These are phyloP conservation scores for Paecilomyces dactylethromorphus DNA, from an alignment of 2,329 filamentous ascomycete genomes.

Conservation along the genomic window DNA sequence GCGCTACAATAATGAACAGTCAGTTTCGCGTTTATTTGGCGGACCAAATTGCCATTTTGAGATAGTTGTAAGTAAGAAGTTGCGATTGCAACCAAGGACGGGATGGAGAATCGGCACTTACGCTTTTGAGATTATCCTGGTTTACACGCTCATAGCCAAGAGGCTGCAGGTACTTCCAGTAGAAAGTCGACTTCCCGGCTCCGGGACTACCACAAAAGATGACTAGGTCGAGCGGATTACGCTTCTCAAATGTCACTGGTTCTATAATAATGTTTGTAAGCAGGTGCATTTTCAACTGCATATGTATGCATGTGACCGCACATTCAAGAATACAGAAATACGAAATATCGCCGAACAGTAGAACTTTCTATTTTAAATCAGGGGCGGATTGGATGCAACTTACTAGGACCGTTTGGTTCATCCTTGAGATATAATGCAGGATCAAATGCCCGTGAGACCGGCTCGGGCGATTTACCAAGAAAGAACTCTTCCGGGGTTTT, in stretches of 20 bases:
- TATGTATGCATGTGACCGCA: background rate
- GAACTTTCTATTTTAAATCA: conserved; percentile 2
- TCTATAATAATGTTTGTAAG: conserved; percentile 7
- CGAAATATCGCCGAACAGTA: background rate
- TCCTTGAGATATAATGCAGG: conserved; percentile 49
- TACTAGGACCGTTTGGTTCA: conserved; percentile 26
- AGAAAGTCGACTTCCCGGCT: conserved; percentile 88
- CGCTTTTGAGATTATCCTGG: conserved; percentile 77
- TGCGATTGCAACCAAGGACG: background rate
- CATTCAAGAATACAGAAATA: background rate
- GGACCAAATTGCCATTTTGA: background rate
- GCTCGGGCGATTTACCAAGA: conserved; percentile 57
- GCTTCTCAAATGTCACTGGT: conserved; percentile 46
- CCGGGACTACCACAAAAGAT: conserved; percentile 85
- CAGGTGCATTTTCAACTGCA: background rate
- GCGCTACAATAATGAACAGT: conserved; percentile 34
- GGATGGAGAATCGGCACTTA: conserved; percentile 18
- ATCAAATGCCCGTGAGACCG: conserved; percentile 67
- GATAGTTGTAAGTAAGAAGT: background rate
- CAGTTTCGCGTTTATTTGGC: background rate
- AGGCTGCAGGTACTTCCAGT: conserved; percentile 68
- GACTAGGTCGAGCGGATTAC: conserved; percentile 65
- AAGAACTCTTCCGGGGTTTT: conserved; percentile 92
- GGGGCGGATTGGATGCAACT: conserved; percentile 6
- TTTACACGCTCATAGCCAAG: conserved; percentile 80